Conservation (phyloP, 2,329 filamentous ascomycete genomes). For the Apiospora aurea region DNA sequence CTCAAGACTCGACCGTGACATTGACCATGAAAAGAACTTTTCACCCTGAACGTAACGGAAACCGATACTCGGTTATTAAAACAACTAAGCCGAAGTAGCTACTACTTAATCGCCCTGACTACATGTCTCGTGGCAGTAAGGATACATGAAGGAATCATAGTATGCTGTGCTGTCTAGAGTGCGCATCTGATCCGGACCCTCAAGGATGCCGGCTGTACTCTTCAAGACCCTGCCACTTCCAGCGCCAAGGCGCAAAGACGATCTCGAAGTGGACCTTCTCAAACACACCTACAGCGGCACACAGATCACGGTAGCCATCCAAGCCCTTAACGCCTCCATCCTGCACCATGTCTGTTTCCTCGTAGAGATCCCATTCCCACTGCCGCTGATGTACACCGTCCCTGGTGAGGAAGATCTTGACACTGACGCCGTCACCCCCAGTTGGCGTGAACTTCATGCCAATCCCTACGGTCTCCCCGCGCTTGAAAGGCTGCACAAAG, state of each 20-base stretch:
- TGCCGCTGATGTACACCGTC: slow-evolving; percentile 59
- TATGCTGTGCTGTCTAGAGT: too few species aligned
- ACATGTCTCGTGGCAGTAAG: background rate
- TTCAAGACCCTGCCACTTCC: slow-evolving; percentile 56
- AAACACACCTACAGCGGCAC: slow-evolving; percentile 74
- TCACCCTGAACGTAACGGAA: background rate
- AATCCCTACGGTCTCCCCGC: slow-evolving; percentile 72
- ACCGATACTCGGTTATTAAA: background rate
- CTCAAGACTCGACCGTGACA: background rate
- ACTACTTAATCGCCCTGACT: background rate
- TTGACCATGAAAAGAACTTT: background rate
- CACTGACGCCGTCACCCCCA: slow-evolving; percentile 48
- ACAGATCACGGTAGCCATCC: slow-evolving; percentile 75
- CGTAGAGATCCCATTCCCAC: slow-evolving; percentile 75
- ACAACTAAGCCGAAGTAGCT: background rate
- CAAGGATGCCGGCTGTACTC: slow-evolving; percentile 25
- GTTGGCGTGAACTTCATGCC: slow-evolving; percentile 68
- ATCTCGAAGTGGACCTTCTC: slow-evolving; percentile 73
- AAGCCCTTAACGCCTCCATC: slow-evolving; percentile 71
- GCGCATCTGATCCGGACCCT: background rate
- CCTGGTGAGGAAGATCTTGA: slow-evolving; percentile 74
- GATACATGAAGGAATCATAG: background rate
- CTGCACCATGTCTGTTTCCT: slow-evolving; percentile 71
- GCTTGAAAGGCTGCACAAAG: slow-evolving; percentile 70
- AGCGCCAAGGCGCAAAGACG: slow-evolving; percentile 64